phyloP scores from a whole-genome alignment of 2,329 filamentous ascomycete genomes.

The Apiospora rasikravindrae region DNA sequence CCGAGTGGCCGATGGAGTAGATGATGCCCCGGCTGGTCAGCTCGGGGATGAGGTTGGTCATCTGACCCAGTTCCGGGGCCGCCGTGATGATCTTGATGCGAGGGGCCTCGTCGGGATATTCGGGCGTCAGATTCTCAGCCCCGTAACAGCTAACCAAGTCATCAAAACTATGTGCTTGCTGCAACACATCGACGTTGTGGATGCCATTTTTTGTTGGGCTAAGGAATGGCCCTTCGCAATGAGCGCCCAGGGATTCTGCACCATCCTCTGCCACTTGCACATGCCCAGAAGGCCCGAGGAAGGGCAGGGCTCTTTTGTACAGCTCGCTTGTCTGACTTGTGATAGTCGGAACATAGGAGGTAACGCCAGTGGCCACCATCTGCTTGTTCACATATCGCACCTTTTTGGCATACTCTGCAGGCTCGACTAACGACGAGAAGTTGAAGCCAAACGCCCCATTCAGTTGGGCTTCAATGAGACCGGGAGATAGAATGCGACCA shows the following conservation, averaged over 20 bases:
- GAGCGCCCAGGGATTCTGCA: conserved; percentile 85
- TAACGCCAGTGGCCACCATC: conserved; percentile 81
- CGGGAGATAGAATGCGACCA: conserved; percentile 83
- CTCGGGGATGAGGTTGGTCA: conserved; percentile 71
- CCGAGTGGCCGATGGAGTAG: conserved; percentile 84
- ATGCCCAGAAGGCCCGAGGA: conserved; percentile 73
- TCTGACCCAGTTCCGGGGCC: conserved; percentile 79
- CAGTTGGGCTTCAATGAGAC: conserved; percentile 89
- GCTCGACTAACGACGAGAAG: conserved; percentile 77
- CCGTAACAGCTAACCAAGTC: conserved; percentile 79
- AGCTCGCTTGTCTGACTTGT: conserved; percentile 81
- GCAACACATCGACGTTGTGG: conserved; percentile 77
- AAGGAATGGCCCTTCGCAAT: conserved; percentile 91
- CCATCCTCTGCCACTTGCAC: conserved; percentile 68
- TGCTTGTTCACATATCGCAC: conserved; percentile 72
- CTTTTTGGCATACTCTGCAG: conserved; percentile 73
- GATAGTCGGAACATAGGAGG: conserved; percentile 84
- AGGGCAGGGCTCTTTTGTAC: conserved; percentile 80
- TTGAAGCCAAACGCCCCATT: conserved; percentile 95
- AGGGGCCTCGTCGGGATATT: conserved; percentile 41
- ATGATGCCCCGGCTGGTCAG: conserved; percentile 71
- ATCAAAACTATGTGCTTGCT: conserved; percentile 63
- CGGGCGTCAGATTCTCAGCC: conserved; percentile 62
- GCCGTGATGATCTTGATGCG: conserved; percentile 82
- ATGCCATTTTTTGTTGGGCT: conserved; percentile 84